Percentiles rank a stretch among this genome's conserved stretches.
Conservation (phyloP, 306 rosid species). For the Albizia julibrissin region DNA sequence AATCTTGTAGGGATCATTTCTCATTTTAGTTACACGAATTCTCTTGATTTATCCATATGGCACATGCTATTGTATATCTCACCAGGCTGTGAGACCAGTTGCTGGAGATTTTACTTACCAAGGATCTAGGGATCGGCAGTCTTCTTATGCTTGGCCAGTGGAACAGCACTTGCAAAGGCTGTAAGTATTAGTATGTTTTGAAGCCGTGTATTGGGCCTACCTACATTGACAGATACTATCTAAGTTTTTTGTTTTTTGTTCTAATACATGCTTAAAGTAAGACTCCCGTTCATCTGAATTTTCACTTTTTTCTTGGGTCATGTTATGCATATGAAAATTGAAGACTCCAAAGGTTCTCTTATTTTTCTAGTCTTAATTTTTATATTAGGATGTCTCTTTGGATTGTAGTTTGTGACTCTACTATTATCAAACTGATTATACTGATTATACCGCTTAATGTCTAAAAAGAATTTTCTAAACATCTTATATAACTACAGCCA, state of each 20-base stretch:
- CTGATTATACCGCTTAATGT: background rate
- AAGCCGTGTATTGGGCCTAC: constrained; percentile 6
- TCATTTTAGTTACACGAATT: constrained; percentile 8
- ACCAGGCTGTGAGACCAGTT: constrained; percentile 63
- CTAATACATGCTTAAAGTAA: constrained; percentile 3
- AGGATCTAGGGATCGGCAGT: constrained; percentile 59
- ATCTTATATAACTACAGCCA: background rate
- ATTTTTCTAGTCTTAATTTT: background rate
- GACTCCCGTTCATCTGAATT: background rate
- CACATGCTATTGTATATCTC: constrained; percentile 38
- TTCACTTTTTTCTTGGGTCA: constrained; percentile 18
- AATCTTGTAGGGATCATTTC: constrained; percentile 22
- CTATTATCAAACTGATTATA: background rate
- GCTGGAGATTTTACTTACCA: constrained; percentile 41
- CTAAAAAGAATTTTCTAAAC: background rate
- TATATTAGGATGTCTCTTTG: background rate
- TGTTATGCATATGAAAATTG: constrained; percentile 27
- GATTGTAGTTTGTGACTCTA: background rate
- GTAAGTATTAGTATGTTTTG: constrained; percentile 47
- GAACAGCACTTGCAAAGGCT: constrained; percentile 55
- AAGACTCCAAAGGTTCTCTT: background rate
- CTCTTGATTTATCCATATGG: constrained; percentile 20
- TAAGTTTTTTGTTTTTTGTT: background rate
- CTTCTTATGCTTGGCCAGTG: constrained; percentile 53
- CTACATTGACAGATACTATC: background rate